Evolutionary conservation across 768 basidiomycete species (phyloP), one percentile per base, ranked within the genome.

Genomic region (Tylopilus rubrobrunneus): DNA sequence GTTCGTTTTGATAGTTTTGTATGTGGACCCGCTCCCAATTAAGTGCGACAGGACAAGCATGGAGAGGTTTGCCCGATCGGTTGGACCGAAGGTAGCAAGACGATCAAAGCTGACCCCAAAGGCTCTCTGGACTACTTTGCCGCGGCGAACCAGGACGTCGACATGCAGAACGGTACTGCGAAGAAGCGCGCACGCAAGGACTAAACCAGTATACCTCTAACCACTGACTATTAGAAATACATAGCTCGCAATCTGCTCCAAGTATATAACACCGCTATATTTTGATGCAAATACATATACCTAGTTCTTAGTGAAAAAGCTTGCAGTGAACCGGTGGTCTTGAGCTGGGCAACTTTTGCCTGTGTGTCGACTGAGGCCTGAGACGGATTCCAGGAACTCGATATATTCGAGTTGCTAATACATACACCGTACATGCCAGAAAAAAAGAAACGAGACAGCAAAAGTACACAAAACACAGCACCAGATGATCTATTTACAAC

Each of bases 31-130:
- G 8, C 6, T 39, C 5, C 5, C 55, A 1, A 64, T 25, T 1
- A 5, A 4, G 28, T 5, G 27, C 4, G 21, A 15, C 48, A 66
- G 89, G 93, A 96, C 56, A 76, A 85, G 69, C 81, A 92, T 65
- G 94, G 94, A 25, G 92, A 97, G 69, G 93, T 94, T 21, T 96
- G 93, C 77, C 94, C 93, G 15, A 87, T 84, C 12, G 91, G 90
- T 72, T 96, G 93, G 93, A 84, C 76, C 15, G 85, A 91, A 64
- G 89, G 90, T 34, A 72, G 74, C 53, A 84, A 84, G 74, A 91
- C 91, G 42, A 91, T 92, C 76, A 92, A 91, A 70, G 76, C 87
- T 27, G 84, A 91, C 69, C 87, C 88, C 8, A 75, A 78, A 50
- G 83, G 73, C 25, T 84, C 86, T 54, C 73, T 88, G 39, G 89